A percentile compares a stretch with the other conserved stretches of the same genome.
These are phyloP conservation scores for Kwoniella sp. DNA, from an alignment of 768 basidiomycete genomes.

Conservation along the genomic window DNA sequence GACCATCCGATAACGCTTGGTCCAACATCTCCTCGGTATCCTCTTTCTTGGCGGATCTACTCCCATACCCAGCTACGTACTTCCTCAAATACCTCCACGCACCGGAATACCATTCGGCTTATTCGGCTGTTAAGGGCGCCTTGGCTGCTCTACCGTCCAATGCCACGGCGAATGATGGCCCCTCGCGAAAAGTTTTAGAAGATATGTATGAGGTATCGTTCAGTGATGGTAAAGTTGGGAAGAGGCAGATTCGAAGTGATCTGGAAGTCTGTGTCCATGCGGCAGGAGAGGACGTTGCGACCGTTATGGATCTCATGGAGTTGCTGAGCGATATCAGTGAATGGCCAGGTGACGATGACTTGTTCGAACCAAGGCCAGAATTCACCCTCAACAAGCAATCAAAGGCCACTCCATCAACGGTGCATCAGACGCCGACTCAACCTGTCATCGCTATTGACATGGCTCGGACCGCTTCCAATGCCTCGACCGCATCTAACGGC, in stretches of 20 bases:
- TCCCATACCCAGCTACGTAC: constrained; percentile 31
- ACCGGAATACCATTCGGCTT: constrained; percentile 39
- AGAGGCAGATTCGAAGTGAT: constrained; percentile 26
- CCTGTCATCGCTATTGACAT: constrained; percentile 5
- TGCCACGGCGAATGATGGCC: constrained; percentile 4
- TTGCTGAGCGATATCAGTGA: constrained; percentile 41
- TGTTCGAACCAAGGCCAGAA: constrained; percentile 17
- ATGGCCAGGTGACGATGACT: constrained; percentile 37
- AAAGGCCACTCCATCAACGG: background rate
- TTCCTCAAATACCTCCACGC: constrained; percentile 48
- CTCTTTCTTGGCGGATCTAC: constrained; percentile 38
- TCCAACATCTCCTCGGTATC: constrained; percentile 43
- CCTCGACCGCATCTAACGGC: constrained; percentile 8
- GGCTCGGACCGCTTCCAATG: constrained; percentile 6
- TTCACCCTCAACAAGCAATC: constrained; percentile 10
- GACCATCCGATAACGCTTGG: constrained; percentile 42
- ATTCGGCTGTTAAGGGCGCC: constrained; percentile 44
- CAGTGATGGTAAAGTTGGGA: constrained; percentile 5
- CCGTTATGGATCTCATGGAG: constrained; percentile 49
- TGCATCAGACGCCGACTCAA: background rate
- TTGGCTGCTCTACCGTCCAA: constrained; percentile 17
- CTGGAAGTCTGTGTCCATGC: constrained; percentile 43
- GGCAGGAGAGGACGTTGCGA: constrained; percentile 41
- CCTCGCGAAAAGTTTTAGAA: constrained; percentile 30
- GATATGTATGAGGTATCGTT: constrained; percentile 45